Percentiles rank a stretch among this genome's conserved stretches.
These are phyloP conservation scores for Bipolaris oryzae DNA, from an alignment of 2,329 filamentous ascomycete genomes.

Conservation along the genomic window DNA sequence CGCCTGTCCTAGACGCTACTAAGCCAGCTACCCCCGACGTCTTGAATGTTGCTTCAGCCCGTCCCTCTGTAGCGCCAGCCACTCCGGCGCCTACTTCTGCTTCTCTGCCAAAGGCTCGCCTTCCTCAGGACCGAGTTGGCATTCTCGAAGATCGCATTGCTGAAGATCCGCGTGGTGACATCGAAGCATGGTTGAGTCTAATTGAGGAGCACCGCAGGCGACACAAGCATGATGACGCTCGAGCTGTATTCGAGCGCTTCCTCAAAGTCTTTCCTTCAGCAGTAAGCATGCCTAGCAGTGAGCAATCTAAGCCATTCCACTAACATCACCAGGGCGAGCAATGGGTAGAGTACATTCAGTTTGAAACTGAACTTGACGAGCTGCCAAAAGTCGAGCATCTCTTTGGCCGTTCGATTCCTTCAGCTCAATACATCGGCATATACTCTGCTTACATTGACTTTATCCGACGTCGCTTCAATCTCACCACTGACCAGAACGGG, in stretches of 20 bases:
- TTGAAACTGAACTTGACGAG: slow-evolving; percentile 88
- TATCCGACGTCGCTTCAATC: slow-evolving; percentile 86
- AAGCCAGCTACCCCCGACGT: slow-evolving; percentile 39
- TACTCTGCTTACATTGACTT: slow-evolving; percentile 97
- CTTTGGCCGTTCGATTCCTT: slow-evolving; percentile 78
- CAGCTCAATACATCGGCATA: slow-evolving; percentile 80
- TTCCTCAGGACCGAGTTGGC: slow-evolving; percentile 75
- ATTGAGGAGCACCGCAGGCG: slow-evolving; percentile 84
- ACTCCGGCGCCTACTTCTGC: slow-evolving; percentile 38
- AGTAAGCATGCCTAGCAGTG: slow-evolving; percentile 68
- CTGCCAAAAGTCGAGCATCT: slow-evolving; percentile 80
- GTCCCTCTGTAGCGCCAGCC: slow-evolving; percentile 50
- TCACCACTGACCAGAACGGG: slow-evolving; percentile 78
- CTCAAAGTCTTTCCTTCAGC: slow-evolving; percentile 86
- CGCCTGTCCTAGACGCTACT: slow-evolving; percentile 45
- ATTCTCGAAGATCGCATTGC: slow-evolving; percentile 89
- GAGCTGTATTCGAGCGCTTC: slow-evolving; percentile 83
- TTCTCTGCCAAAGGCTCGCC: slow-evolving; percentile 56
- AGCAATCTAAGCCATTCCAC: slow-evolving; percentile 11
- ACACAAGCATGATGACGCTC: slow-evolving; percentile 80
- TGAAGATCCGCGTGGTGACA: slow-evolving; percentile 89
- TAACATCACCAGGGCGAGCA: slow-evolving; percentile 78
- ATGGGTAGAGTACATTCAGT: slow-evolving; percentile 86
- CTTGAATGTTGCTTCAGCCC: slow-evolving; percentile 40
- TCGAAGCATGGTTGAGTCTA: slow-evolving; percentile 87